Conservation (phyloP, 305 asterid genomes). For the Fraxinus latifolia region DNA sequence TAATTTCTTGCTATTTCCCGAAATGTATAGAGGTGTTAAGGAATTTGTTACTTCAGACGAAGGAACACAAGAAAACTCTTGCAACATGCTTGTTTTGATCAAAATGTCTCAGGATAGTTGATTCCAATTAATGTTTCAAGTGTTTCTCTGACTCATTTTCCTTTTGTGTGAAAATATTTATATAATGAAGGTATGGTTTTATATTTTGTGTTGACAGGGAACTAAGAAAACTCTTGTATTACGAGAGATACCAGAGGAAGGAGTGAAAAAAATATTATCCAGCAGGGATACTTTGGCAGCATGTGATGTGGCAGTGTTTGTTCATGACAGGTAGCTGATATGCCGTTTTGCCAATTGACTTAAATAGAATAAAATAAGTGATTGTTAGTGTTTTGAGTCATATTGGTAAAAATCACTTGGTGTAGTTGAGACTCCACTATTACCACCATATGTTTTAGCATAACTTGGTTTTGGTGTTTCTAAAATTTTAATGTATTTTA, state of each 20-base stretch:
- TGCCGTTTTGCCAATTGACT: not conserved
- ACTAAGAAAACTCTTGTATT: constrained; percentile 69
- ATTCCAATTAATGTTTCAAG: constrained; percentile 6
- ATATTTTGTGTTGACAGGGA: constrained; percentile 45
- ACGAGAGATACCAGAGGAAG: constrained; percentile 81
- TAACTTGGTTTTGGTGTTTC: not conserved
- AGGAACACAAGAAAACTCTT: not conserved
- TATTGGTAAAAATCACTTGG: not conserved
- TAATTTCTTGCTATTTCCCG: not conserved
- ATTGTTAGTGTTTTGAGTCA: not conserved
- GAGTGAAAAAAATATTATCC: constrained; percentile 61
- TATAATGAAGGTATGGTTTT: not conserved
- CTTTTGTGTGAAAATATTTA: constrained; percentile 18
- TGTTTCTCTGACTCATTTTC: constrained; percentile 15
- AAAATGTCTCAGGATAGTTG: not conserved
- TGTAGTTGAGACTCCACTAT: not conserved
- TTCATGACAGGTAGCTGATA: constrained; percentile 77
- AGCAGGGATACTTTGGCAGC: constrained; percentile 77
- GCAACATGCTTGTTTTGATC: constrained; percentile 7
- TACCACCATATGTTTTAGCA: not conserved
- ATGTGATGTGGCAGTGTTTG: constrained; percentile 88
- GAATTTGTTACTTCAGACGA: not conserved
- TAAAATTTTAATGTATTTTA: not conserved
- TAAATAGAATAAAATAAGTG: not conserved
- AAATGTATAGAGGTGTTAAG: not conserved